These are phyloP conservation scores for Bremia lactucae DNA, from an alignment of 352 stramenopile species.

Conservation along the genomic window DNA sequence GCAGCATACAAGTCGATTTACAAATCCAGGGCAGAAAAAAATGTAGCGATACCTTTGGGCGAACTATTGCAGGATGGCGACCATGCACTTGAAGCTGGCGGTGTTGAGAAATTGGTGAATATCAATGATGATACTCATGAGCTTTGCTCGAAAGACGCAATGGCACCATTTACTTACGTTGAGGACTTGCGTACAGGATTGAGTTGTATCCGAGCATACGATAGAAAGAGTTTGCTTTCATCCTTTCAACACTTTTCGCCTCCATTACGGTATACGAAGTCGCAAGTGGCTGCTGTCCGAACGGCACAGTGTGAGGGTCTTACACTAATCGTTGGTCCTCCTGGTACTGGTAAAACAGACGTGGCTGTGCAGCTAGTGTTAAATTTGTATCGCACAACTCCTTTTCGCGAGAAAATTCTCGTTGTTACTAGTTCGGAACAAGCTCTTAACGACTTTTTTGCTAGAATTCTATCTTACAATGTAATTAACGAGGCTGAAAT, in stretches of 20 bases:
- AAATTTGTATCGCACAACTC: conserved; percentile 85
- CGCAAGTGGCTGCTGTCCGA: conserved; percentile 88
- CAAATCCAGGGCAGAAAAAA: conserved; percentile 27
- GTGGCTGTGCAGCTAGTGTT: conserved; percentile 90
- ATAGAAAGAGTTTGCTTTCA: conserved; percentile 6
- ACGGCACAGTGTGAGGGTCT: conserved; percentile 88
- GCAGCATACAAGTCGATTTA: conserved; percentile 63
- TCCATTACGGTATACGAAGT: conserved; percentile 83
- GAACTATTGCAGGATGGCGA: conserved; percentile 36
- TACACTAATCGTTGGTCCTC: conserved; percentile 89
- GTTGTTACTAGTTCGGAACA: conserved; percentile 93
- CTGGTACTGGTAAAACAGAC: conserved; percentile 92
- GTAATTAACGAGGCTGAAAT: conserved; percentile 77
- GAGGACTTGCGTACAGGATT: conserved; percentile 22
- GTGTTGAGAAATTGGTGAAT: conserved; percentile 32
- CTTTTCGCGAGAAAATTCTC: conserved; percentile 82
- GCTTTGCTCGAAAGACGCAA: conserved; percentile 23
- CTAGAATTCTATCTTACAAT: conserved; percentile 84
- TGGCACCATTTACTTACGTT: conserved; percentile 44
- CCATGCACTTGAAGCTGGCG: conserved; percentile 33
- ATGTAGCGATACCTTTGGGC: conserved; percentile 25
- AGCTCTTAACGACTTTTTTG: conserved; percentile 92
- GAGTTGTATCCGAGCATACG: conserved; percentile 27
- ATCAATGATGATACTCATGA: conserved; percentile 17
- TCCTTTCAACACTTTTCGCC: not conserved